Conservation (phyloP, 441 rosid genomes). For the Pelargonium australe region DNA sequence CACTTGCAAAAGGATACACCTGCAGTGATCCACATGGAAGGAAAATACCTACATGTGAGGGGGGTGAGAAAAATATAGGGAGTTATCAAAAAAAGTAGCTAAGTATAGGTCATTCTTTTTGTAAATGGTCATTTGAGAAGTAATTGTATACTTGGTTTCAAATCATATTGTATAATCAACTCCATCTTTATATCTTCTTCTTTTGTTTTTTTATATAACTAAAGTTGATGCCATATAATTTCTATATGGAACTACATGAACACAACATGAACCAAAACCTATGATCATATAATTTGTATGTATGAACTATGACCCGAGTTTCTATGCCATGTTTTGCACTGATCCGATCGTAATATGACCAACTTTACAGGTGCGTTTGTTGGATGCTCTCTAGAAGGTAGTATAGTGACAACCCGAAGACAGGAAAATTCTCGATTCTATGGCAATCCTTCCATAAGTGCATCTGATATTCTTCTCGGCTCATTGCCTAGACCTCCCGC, state of each 20-base stretch:
- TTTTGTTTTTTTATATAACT: neutral
- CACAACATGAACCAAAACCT: neutral
- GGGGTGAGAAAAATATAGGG: too few relatives aligned
- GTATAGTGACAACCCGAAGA: constrained; percentile 63
- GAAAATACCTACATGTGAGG: too few relatives aligned
- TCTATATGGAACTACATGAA: neutral
- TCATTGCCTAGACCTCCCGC: constrained; percentile 85
- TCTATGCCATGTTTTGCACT: neutral
- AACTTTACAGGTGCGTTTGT: constrained; percentile 70
- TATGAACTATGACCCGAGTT: neutral
- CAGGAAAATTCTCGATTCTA: constrained; percentile 74
- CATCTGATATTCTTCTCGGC: constrained; percentile 74
- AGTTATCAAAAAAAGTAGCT: too few relatives aligned
- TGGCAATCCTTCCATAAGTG: constrained; percentile 69
- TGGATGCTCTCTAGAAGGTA: constrained; percentile 92
- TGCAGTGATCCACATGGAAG: too few relatives aligned
- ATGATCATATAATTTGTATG: neutral
- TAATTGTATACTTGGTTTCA: neutral
- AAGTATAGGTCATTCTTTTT: neutral
- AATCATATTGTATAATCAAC: neutral
- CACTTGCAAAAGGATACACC: too few relatives aligned
- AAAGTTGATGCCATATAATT: neutral
- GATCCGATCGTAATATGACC: neutral
- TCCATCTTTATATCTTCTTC: neutral
- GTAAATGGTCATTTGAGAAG: neutral